These are phyloP conservation scores for Raddia guianensis DNA, from an alignment of 176 grass and related monocot species.

Conservation along the genomic window DNA sequence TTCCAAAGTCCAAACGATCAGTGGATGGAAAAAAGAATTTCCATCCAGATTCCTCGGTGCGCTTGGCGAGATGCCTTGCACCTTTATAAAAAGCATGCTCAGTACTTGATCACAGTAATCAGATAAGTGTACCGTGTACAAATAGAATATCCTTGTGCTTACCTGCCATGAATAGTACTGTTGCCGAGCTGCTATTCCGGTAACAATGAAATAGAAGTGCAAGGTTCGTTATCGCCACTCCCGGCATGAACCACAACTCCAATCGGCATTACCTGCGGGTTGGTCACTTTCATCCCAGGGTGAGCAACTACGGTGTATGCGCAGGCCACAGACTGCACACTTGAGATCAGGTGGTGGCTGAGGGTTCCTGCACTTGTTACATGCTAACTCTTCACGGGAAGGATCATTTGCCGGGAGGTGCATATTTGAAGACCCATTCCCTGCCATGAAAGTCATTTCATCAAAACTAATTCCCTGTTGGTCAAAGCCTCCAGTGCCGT, in stretches of 20 bases:
- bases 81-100: slow-evolving; percentile 33
- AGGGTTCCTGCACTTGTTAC: slow-evolving; percentile 56
- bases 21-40: background rate
- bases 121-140: background rate
- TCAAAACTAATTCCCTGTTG: slow-evolving; percentile 47
- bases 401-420: slow-evolving; percentile 24
- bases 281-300: slow-evolving; percentile 57
- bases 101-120: slow-evolving; percentile 9
- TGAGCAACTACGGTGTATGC: slow-evolving; percentile 63
- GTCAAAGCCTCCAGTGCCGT: slow-evolving; percentile 31
- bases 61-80: slow-evolving; percentile 15
- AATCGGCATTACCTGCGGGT: slow-evolving; percentile 33
- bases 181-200: background rate
- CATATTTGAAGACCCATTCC: slow-evolving; percentile 44
- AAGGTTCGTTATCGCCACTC: slow-evolving; percentile 52
- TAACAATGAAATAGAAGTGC: slow-evolving; percentile 2
- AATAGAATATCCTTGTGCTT: slow-evolving; percentile 10
- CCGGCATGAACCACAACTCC: slow-evolving; percentile 75
- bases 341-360: slow-evolving; percentile 60
- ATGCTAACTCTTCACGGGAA: slow-evolving; percentile 31
- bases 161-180: slow-evolving; percentile 33
- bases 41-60: background rate
- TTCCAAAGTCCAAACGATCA: background rate
- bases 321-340: slow-evolving; percentile 60
- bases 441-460: slow-evolving; percentile 41